Evolutionary conservation across 176 grass and related monocot genomes (phyloP).

Genomic region (Luzula sylvatica): DNA sequence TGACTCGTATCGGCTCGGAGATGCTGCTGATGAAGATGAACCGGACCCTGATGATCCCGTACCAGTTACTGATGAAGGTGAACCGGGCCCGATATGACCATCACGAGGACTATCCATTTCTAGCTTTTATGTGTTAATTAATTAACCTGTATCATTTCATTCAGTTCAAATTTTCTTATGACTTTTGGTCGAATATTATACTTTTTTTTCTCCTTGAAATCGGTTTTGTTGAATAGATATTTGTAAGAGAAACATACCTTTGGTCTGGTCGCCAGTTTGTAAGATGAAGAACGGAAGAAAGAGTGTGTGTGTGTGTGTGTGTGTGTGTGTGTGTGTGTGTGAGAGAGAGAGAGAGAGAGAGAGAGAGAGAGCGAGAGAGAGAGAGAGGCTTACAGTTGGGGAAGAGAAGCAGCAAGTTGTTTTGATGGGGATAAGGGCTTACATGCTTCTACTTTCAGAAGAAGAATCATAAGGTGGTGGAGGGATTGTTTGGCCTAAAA

Average conservation of each 20-base stretch:
- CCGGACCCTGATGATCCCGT: conserved; percentile 20
- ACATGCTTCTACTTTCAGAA: conserved; percentile 52
- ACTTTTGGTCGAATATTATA: no score
- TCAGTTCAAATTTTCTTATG: neutral
- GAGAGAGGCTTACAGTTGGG: conserved; percentile 11
- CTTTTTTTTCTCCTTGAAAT: no score
- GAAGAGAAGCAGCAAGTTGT: conserved; percentile 4
- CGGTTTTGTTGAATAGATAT: no score
- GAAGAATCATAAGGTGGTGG: conserved; percentile 10
- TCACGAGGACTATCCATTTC: conserved; percentile 16
- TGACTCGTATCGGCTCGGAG: conserved; percentile 59
- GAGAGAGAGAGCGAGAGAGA: neutral
- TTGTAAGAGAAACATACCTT: no score
- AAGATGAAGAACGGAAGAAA: neutral
- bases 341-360: neutral
- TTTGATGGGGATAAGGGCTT: conserved; percentile 21
- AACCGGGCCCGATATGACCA: neutral
- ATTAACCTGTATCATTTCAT: conserved; percentile 11
- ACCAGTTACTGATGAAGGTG: conserved; percentile 1
- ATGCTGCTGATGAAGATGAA: conserved; percentile 25
- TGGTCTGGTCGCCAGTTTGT: no score
- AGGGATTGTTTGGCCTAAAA: conserved; percentile 75
- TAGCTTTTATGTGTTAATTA: neutral
- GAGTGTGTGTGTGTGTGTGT: neutral
- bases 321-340: neutral